Evolutionary conservation across 768 basidiomycete genomes (phyloP), one percentile per base, ranked within the genome.

Genomic region (Hygrophorus russula): DNA sequence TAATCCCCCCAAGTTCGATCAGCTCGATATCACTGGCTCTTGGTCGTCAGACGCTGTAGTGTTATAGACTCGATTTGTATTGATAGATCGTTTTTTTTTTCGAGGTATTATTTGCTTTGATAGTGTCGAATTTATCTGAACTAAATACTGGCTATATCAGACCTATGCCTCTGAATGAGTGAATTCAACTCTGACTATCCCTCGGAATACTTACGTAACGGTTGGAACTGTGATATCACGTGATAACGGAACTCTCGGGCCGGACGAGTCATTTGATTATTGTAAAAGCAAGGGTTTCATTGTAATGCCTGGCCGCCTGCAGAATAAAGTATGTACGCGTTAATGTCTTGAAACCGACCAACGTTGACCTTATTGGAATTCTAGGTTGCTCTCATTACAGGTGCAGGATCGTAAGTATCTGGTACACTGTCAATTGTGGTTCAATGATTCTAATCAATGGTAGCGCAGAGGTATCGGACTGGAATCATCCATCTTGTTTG

Each of bases 401-500:
- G 91, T 46, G 91, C 81, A 36, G 91, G 81, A 57, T 84, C 82
- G 89, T 92, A 57, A 67, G 87, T 69, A 11, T 15, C 17, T 28
- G 24, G 46, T 38, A n/a, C 31, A 38, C 29, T 33, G 8, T 13
- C 36, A 14, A 39, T 13, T 46, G 47, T 37, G 38, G 49, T 48
- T 33, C 45, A 46, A 37, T 20, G 34, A 49, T 44, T 51, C 58
- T 42, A 51, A 49, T 48, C 44, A 17, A 50, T 44, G 40, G 50
- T 42, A 41, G 20, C 14, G 34, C 61, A 97, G 93, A 44, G 96
- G 96, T 0, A 96, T 99, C 60, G 96, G 96, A 19, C 75, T 98
- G 38, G 92, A 99, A 66, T 85, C 92, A 0, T 80, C 91, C n/a
- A 71, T 97, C 47, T 74, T 97, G 36, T 99, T 99, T 59, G 94